Evolutionary conservation across 1,139 yeast genomes (phyloP), one percentile per base, ranked within the genome.

Genomic region (Zhuliangozyma parablackwelliae): DNA sequence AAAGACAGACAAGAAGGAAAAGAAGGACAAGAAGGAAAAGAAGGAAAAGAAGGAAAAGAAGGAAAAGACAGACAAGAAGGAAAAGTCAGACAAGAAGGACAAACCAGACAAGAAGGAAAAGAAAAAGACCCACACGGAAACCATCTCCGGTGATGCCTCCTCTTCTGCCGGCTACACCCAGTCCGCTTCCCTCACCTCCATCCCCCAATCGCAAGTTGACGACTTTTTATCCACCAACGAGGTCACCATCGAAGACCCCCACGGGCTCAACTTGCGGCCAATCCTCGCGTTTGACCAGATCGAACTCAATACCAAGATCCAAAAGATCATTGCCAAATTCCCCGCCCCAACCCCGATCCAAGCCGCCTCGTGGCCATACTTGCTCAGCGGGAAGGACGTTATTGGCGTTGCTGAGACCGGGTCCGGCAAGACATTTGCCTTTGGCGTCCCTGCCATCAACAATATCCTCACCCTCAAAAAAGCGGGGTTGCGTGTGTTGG

Each of bases 331-430:
- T 34, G 61, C 78, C 29, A 78, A 79, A 50, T 92, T 87, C 65
- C 83, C 88, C 25, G 81, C 78, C 50, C 99, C 98, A 39, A 90
- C 97, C 5, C 97, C 98, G 26, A 92, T 92, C 52, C 99, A 92
- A 67, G 78, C 96, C n/a, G 90, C 82, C 26, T 78, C 97, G 10
- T 92, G 98, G 98, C 99, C 99, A 46, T 89, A 79, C 55, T 66
- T 94, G 37, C 67, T 92, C 37, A 65, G 79, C 26, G 85, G 86
- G 13, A 75, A 83, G 46, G 98, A 92, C 58, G 96, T 90, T 28
- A 79, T 92, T 46, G 98, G 98, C 56, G 97, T 94, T 44, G 98
- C 98, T 24, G 97, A 92, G 65, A 92, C 98, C 10, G 98, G 98
- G 32, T 88, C 96, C 0, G 98, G 98, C 54, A 92, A 92, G 62